Percentiles rank a stretch among this genome's conserved stretches.
These are phyloP conservation scores for Zoysia matrella DNA, from an alignment of 202 grass and related monocot genomes.

Conservation along the genomic window DNA sequence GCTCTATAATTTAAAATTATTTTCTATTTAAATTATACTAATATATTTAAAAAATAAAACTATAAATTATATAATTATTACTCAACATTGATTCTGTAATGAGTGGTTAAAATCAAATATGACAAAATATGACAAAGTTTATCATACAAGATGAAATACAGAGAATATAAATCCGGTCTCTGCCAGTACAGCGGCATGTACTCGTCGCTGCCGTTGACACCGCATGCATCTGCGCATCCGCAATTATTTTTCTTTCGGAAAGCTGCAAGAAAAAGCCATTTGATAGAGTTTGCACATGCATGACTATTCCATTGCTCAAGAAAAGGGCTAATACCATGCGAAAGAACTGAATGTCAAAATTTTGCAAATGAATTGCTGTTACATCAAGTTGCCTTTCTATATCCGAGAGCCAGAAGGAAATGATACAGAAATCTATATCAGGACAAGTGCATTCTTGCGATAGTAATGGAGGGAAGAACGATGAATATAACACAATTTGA, in stretches of 20 bases:
- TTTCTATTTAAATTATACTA: too few species aligned
- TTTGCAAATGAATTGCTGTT: slow-evolving; percentile 31
- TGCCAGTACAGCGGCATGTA: slow-evolving; percentile 65
- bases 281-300: neutral
- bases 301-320: neutral
- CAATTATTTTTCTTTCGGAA: neutral
- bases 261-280: neutral
- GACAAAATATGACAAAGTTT: too few species aligned
- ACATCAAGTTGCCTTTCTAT: slow-evolving; percentile 41
- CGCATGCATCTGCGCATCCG: slow-evolving; percentile 19
- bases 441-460: slow-evolving; percentile 21
- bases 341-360: slow-evolving; percentile 13
- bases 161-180: slow-evolving; percentile 55
- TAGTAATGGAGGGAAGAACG: neutral
- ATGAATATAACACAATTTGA: slow-evolving; percentile 14
- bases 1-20: too few species aligned
- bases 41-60: too few species aligned
- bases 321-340: neutral
- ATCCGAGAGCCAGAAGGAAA: slow-evolving; percentile 11
- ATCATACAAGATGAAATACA: slow-evolving; percentile 31
- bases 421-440: slow-evolving; percentile 25
- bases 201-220: slow-evolving; percentile 84
- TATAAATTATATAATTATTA: too few species aligned
- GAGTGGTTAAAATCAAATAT: too few species aligned
- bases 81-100: too few species aligned